Base-by-base conservation (phyloP, 805 yeast species). In the Ogataea glucozyma region DNA sequence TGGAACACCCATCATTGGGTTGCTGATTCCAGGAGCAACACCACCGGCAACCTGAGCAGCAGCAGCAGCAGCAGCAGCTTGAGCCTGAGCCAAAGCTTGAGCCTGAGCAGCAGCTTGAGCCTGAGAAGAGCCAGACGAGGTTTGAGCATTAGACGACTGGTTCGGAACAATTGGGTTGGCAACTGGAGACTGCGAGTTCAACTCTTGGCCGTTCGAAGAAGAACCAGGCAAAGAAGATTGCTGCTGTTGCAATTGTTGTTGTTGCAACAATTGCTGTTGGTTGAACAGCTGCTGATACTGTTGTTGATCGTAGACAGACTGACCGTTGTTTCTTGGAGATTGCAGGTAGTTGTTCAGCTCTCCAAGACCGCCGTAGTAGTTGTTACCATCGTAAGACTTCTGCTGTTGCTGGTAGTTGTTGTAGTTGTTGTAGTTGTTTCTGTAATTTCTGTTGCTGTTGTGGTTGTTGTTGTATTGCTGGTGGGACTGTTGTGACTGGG, bases 1-100 rank as follows among this genome's bases (percentile, higher is more conserved):
- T 42, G 64, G 64, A 29, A 56, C 49, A 35, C 62, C 59, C 56
- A 59, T 54, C 61, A 59, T 58, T 47, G 63, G 63, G 35, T 52
- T 53, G 40, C 43, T 53, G 48, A 55, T 44, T 31, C 54, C 58
- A 36, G 59, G 54, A 12, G 55, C 46, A 9, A 45, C 54, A 33
- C 44, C 39, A 13, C 44, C 46, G 19, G 51, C 55, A 31, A 49
- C 49, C 31, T 53, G 50, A 17, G 43, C 46, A 32, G 46, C 45
- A 24, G 48, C 44, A 9, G 51, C 48, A 12, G 46, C 43, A 13
- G 46, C 51, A 37, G 54, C 41, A 16, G 46, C 48, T 13, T 22
- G 41, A 20, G 53, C 52, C 37, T 31, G 41, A 16, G 46, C 49
- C 43, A 44, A 52, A 24, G 45, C 44, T 29, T 46, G 54, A 21